These are phyloP conservation scores for Przewalskia tangutica DNA, from an alignment of 257 asterid species.

Conservation along the genomic window DNA sequence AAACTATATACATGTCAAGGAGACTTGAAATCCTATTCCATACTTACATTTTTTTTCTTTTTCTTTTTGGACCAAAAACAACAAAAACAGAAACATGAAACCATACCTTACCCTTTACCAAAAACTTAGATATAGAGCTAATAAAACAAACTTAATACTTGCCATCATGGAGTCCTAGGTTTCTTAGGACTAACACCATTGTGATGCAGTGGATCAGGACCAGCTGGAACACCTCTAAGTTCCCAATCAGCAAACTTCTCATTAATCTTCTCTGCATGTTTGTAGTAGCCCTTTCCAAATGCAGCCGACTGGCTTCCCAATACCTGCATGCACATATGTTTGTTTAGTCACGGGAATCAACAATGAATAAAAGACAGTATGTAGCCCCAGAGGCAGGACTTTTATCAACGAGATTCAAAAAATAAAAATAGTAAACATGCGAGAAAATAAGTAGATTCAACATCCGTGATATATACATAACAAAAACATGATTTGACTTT, in stretches of 20 bases:
- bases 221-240: conserved; percentile 50
- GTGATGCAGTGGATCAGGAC: conserved; percentile 66
- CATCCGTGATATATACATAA: too few relatives aligned
- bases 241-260: conserved; percentile 37
- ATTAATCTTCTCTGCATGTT: conserved; percentile 13
- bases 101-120: not conserved
- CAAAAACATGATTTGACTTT: too few relatives aligned
- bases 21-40: not conserved
- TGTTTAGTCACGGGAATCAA: not conserved
- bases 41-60: not conserved
- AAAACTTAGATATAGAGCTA: not conserved
- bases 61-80: not conserved
- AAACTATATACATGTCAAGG: not conserved
- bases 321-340: not conserved
- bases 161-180: conserved; percentile 37
- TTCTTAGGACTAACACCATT: conserved; percentile 39
- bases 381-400: too few relatives aligned
- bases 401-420: too few relatives aligned
- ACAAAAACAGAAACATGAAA: not conserved
- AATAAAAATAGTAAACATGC: too few relatives aligned
- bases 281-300: conserved; percentile 14
- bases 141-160: not conserved
- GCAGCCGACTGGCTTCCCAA: not conserved
- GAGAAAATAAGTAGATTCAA: too few relatives aligned
- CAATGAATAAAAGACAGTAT: too few relatives aligned